Base-by-base conservation (phyloP, 306 rosid genomes). In the Castanea mollissima region DNA sequence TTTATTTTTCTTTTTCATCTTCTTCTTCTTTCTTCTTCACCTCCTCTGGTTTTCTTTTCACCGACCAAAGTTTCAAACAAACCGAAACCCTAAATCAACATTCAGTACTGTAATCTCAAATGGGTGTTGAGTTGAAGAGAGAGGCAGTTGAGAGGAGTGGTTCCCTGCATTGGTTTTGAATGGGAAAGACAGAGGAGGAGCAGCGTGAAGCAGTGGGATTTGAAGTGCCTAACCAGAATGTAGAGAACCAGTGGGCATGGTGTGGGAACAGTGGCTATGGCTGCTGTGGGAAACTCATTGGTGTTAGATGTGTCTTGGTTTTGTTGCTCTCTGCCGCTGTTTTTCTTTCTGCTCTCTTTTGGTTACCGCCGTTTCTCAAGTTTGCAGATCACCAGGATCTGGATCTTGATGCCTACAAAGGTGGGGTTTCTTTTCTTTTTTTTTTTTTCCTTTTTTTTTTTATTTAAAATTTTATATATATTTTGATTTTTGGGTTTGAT, bases 111-210 rank as follows among this genome's bases (percentile, higher is more conserved):
- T 41, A 68, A 16, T 38, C 82, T 68, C 73, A 63, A 87, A 89
- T 91, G 97, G 91, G 60, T 62, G 75, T 4, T 41, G 46, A 41
- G 49, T 79, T 80, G 76, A 79, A 74, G 80, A 49, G 79, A 23
- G 62, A 76, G 65, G 67, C 69, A 78, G 80, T 55, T 56, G 85
- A 74, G 76, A 80, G 51, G 11, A 4, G 71, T 18, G 51, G 46
- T 80, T 63, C 73, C 87, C 25, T 41, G 46, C 46, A 41, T 41
- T 41, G 46, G 46, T 41, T 41, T 41, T 41, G 46, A 41, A 93
- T 93, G 98, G 98, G 98, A 79, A 93, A 93, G 86, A 72, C 78
- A 83, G 95, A 89, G 78, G 95, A 81, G 63, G 92, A 91, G 31
- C 92, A 80, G 64, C 71, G 69, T 34, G 59, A 59, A 80, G 87